Evolutionary conservation across 129 eudicot genomes (phyloP), one percentile per base, ranked within the genome.

Genomic region (Saussurea involucrata): DNA sequence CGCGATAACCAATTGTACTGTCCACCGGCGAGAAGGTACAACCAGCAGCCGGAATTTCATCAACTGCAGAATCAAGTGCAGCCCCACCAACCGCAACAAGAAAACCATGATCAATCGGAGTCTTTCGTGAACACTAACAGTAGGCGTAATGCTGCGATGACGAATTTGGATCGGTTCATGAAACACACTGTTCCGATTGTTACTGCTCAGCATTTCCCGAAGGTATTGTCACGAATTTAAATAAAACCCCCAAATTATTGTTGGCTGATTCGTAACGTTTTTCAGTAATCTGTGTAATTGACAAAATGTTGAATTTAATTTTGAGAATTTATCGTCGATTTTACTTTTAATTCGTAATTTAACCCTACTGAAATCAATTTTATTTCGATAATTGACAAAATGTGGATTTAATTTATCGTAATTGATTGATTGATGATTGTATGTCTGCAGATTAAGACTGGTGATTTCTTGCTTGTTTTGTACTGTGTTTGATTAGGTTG

Each of bases 101-200:
- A 24, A 37, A 37, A 70, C 24, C 25, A 70, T 27, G 61, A 40
- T 4, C 61, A 70, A 70, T 22, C 57, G 61, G 74, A 70, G 12
- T 22, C 57, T 2, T 22, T 21, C 8, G 32, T 5, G 17, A 12
- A 24, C 8, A 24, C 10, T 21, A 70, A 70, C 74, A 44, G 33
- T 15, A 46, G 21, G 61, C 33, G 21, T 2, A 71, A 42, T 71
- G 75, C 24, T 4, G 75, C 1, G 36, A 44, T 24, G 63, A 42
- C 75, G 28, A 71, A 71, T 71, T 44, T 71, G 64, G 75, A 71
- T 71, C 75, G 75, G 36, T 71, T 71, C 36, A 40, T 71, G 15
- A 44, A 71, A 64, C 60, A 42, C 63, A 71, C 63, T 12, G 44
- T 57, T 44, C 75, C 75, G 37, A 71, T 71, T 71, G 75, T 71